Base-by-base conservation (phyloP, 2,329 filamentous ascomycete species). In the Diaporthe humulicola region DNA sequence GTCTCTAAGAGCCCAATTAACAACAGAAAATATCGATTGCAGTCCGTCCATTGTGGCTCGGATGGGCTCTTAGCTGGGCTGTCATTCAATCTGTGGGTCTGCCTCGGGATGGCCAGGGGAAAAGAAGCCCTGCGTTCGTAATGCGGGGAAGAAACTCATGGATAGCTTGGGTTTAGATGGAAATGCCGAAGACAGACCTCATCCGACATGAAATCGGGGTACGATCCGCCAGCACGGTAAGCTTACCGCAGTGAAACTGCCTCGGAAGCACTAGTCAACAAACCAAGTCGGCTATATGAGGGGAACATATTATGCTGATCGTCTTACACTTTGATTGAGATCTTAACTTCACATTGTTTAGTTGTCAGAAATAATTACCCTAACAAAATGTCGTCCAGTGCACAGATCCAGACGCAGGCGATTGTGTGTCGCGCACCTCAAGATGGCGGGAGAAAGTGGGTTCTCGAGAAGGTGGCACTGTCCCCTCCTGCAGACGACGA, bases 341-440 rank as follows among this genome's bases (percentile, higher is more conserved):
- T n/a, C 9, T 12, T 4, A 22, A 14, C 38, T 30, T 22, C 7
- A 22, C 25, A 30, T 9, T 30, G 10, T 30, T 19, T 40, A n/a
- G 30, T 56, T 2, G 2, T 2, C 5, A 9, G 19, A 48, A 17
- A 22, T 7, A 14, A 30, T 8, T n/a, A 14, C n/a, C n/a, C n/a
- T n/a, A n/a, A n/a, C 10, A 64, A 12, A 0, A 64, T 48, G 60
- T 45, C 40, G 2, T 48, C 40, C 17, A 33, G 17, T 15, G 40
- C 45, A n/a, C 15, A 64, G 14, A 48, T 33, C 8, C 38, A 64
- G 6, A 64, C 60, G 4, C 60, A 33, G 40, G 60, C 60, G 17
- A 64, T 64, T 64, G 60, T 64, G 25, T 64, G 38, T 17, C 60
- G 60, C 40, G 15, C 60, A 30, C 60, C 60, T 14, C 25, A 64